Base-by-base conservation (phyloP, 2,329 filamentous ascomycete genomes). In the Fusarium sulawesiense region DNA sequence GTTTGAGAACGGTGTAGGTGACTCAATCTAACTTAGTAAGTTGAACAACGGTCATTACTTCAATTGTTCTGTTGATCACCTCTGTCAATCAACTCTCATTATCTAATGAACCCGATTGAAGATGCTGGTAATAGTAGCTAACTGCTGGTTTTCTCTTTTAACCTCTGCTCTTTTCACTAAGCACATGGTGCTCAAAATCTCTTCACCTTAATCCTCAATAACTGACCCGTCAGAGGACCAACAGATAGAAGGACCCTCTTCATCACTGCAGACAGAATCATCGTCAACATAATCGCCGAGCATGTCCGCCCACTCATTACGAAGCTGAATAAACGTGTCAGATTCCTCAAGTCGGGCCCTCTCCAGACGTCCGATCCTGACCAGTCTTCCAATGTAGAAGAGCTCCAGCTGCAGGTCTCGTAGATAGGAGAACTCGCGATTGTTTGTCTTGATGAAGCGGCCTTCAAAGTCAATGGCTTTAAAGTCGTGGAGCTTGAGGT, bases 361-460 rank as follows among this genome's bases (percentile, higher is more conserved):
- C 51, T 71, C 67, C 30, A 64, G 55, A 14, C 44, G 44, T 4
- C 68, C 68, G 12, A 44, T 29, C 7, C 37, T 20, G 7, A 70
- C 18, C 10, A 47, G 51, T 3, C 23, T 44, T 29, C 70, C 59
- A 1, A 64, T 50, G 25, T n/a, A 27, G 37, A 27, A 40, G 16
- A 68, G 16, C 7, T 46, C 25, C 7, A 10, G 2, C 4, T 41
- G 53, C 1, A 34, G 25, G 3, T 32, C 6, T 6, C 34, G 11
- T 4, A 56, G 13, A 12, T 14, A 8, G 11, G 7, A 7, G 11
- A n/a, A 30, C 5, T 10, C 10, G 16, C 16, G 23, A 7, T 5
- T 11, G 14, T 18, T 13, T 4, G 16, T 16, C 27, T 27, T 23
- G 3, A n/a, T 5, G 30, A 30, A 37, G 25, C 14, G 13, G 14